A percentile compares a stretch with the other conserved stretches of the same genome.
Conservation (phyloP, 2,329 filamentous ascomycete species). For the Cercospora zeina region DNA sequence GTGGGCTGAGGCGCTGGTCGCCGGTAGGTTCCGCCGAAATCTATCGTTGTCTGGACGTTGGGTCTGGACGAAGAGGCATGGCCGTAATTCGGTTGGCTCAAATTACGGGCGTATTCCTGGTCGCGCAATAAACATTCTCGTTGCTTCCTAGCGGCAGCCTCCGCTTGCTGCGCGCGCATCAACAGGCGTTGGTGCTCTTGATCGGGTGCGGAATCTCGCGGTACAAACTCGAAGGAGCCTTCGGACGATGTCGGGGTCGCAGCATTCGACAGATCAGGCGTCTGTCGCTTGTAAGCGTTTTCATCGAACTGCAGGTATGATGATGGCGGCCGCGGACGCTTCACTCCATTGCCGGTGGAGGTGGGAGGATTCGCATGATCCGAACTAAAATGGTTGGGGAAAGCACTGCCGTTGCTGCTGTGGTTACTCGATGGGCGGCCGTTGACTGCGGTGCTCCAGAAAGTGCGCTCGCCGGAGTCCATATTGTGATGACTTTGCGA, state of each 20-base stretch:
- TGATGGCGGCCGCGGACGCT: conserved; percentile 29
- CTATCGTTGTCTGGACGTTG: conserved; percentile 37
- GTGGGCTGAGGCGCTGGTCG: conserved; percentile 29
- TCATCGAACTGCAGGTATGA: conserved; percentile 26
- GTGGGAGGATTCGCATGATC: background rate
- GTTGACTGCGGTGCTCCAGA: conserved; percentile 28
- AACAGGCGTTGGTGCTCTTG: conserved; percentile 16
- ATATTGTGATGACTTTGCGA: background rate
- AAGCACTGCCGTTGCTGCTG: conserved; percentile 15
- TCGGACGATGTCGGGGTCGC: conserved; percentile 33
- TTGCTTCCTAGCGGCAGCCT: conserved; percentile 21
- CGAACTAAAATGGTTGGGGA: background rate
- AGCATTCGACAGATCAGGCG: conserved; percentile 35
- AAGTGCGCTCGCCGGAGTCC: conserved; percentile 24
- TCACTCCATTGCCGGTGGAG: conserved; percentile 19
- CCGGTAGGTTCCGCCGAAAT: conserved; percentile 32
- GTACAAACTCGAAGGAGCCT: conserved; percentile 30
- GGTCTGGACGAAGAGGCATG: conserved; percentile 32
- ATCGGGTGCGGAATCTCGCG: conserved; percentile 17
- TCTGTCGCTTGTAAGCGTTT: conserved; percentile 34
- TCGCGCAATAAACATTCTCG: conserved; percentile 30
- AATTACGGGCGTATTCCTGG: conserved; percentile 32
- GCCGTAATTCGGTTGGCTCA: conserved; percentile 29
- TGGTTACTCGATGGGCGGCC: conserved; percentile 26
- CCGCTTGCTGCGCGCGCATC: conserved; percentile 21